Base-by-base conservation (phyloP, 2,329 filamentous ascomycete genomes). In the Diaporthe sp. region DNA sequence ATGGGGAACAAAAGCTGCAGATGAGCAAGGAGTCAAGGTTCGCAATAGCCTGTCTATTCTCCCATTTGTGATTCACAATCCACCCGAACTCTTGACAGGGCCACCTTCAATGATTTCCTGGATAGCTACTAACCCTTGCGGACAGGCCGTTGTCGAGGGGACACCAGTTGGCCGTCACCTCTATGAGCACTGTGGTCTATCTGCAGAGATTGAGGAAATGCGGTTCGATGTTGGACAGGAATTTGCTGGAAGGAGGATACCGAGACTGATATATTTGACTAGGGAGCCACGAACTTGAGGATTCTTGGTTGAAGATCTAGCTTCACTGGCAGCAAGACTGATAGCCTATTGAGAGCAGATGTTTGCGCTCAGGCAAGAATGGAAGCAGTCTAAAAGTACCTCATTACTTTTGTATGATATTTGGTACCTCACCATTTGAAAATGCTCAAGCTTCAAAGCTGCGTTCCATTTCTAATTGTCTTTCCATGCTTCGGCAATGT, bases 131-230 rank as follows among this genome's bases (percentile, higher is more conserved):
- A 15, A 13, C 19, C n/a, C 30, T 19, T 1, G 19, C 19, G 6
- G 1, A 9, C 25, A 67, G 61, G 30, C 61, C 4, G 13, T 67
- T 35, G 61, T 67, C 42, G 61, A 67, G 22, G 61, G 61, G 9
- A 67, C 61, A 25, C 42, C 61, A 52, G 17, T 50, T 10, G 61
- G 61, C 12, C 61, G 61, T 9, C 28, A 4, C 9, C 19, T 50
- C 19, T 67, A 67, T 12, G 61, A 67, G 42, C 22, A 50, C 2
- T 67, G 61, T 5, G 61, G 61, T 7, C 42, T 67, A 9, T n/a
- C 40, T 35, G 61, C 15, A 35, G 28, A 67, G 12, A 67, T 67
- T 38, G 61, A 67, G 8, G 17, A 67, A 17, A 67, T 67, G 61
- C 28, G 12, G 10, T 67, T 67, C n/a, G 61, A 67, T 12, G 10